Evolutionary conservation across 2,329 filamentous ascomycete species (phyloP).

Genomic region (Xylariales sp.): DNA sequence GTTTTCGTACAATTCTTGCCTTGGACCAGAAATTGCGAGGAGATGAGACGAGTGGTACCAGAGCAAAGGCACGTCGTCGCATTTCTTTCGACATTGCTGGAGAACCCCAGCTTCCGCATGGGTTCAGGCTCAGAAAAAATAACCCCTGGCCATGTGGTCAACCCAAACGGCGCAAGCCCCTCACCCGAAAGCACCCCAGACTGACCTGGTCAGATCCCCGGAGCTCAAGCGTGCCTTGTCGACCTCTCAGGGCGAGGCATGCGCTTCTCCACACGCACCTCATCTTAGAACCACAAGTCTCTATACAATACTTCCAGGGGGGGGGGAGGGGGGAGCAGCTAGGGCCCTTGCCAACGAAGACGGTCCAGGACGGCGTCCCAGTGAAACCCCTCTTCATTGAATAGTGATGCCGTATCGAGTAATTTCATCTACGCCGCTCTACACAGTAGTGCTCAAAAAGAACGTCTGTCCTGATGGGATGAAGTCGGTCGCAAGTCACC

Average conservation of each 20-base stretch:
- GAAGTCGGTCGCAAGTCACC: too few species aligned
- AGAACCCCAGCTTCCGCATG: neutral
- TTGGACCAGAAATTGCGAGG: neutral
- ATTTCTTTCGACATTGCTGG: neutral
- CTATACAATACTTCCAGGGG: neutral
- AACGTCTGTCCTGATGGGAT: too few species aligned
- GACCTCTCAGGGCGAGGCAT: neutral
- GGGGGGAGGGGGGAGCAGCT: neutral
- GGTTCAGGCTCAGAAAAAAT: neutral
- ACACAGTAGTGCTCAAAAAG: too few species aligned
- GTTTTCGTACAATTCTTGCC: too few species aligned
- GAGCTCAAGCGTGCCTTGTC: slow-evolving; percentile 1
- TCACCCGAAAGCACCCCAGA: slow-evolving; percentile 5
- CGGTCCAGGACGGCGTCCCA: too few species aligned
- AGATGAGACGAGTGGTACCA: too few species aligned
- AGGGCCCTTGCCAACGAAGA: too few species aligned
- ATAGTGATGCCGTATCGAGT: too few species aligned
- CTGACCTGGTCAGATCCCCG: slow-evolving; percentile 5
- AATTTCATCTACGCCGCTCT: too few species aligned
- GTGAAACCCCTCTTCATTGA: too few species aligned
- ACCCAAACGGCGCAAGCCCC: neutral
- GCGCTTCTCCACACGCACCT: slow-evolving; percentile 2
- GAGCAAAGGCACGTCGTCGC: too few species aligned
- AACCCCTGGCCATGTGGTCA: slow-evolving; percentile 5
- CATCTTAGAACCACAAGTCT: neutral